Evolutionary conservation across 2,329 filamentous ascomycete species (phyloP).

Genomic region (Phialocephala sp.): DNA sequence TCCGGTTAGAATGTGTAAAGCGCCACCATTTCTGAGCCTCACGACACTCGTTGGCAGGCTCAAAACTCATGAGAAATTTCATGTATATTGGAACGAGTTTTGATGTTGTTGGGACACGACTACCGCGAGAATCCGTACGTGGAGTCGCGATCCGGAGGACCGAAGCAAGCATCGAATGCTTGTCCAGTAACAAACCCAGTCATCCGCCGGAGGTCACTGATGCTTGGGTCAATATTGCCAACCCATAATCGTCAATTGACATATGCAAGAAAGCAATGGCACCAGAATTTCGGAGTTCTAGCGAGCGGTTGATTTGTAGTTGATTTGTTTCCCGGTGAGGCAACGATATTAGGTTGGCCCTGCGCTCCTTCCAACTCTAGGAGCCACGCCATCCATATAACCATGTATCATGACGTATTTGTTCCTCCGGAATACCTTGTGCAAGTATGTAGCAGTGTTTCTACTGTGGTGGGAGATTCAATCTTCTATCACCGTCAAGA

Average conservation of each 20-base stretch:
- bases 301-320: too few relatives aligned
- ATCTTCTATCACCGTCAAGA: neutral
- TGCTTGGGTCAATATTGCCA: neutral
- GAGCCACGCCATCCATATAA: too few relatives aligned
- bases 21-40: conserved; percentile 1
- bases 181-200: neutral
- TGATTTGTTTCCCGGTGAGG: too few relatives aligned
- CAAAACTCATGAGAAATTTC: neutral
- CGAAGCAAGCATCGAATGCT: neutral
- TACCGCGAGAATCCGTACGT: neutral
- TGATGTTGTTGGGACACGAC: neutral
- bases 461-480: neutral
- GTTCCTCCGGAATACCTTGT: neutral
- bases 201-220: neutral
- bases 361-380: too few relatives aligned
- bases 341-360: too few relatives aligned
- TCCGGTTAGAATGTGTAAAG: conserved; percentile 3
- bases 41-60: neutral
- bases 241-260: neutral
- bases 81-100: neutral
- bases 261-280: too few relatives aligned
- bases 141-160: neutral
- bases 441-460: neutral
- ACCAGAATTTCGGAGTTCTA: too few relatives aligned
- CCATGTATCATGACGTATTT: too few relatives aligned